A percentile compares a stretch with the other conserved stretches of the same genome.
phyloP scores from a whole-genome alignment of 1,139 yeast species.

The Zygosaccharomyces sapae region DNA sequence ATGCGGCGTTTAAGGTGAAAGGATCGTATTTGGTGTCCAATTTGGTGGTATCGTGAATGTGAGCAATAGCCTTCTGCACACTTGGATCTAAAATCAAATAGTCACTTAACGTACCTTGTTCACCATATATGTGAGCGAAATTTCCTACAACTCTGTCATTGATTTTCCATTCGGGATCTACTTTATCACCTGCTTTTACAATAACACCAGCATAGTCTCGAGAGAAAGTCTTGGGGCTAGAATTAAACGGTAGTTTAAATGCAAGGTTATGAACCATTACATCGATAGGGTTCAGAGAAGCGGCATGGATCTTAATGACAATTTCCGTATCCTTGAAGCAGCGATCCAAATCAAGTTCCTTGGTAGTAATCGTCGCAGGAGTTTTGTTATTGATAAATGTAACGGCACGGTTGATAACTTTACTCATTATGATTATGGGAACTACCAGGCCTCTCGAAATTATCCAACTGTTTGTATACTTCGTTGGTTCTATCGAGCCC shows the following conservation, averaged over 20 bases:
- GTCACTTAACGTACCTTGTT: conserved; percentile 27
- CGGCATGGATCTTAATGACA: conserved; percentile 30
- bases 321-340: conserved; percentile 28
- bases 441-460: background rate
- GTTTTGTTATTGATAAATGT: conserved; percentile 20
- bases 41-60: conserved; percentile 12
- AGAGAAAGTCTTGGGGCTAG: conserved; percentile 23
- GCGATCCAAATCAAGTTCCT: conserved; percentile 25
- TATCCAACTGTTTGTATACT: background rate
- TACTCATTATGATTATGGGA: conserved; percentile 3
- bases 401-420: conserved; percentile 22
- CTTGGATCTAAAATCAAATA: conserved; percentile 30
- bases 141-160: conserved; percentile 30
- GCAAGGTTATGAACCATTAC: conserved; percentile 17
- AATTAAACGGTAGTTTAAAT: conserved; percentile 8
- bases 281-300: conserved; percentile 34
- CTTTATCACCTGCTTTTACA: conserved; percentile 26
- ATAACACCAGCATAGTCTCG: conserved; percentile 33
- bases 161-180: conserved; percentile 22
- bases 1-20: conserved; percentile 25
- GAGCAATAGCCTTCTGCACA: conserved; percentile 18
- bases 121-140: conserved; percentile 20
- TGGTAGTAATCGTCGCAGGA: conserved; percentile 18
- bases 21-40: conserved; percentile 16
- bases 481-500: no score